A percentile compares a stretch with the other conserved stretches of the same genome.
phyloP scores from a whole-genome alignment of 2,329 filamentous ascomycete species.

The Penicillium janthinellum region DNA sequence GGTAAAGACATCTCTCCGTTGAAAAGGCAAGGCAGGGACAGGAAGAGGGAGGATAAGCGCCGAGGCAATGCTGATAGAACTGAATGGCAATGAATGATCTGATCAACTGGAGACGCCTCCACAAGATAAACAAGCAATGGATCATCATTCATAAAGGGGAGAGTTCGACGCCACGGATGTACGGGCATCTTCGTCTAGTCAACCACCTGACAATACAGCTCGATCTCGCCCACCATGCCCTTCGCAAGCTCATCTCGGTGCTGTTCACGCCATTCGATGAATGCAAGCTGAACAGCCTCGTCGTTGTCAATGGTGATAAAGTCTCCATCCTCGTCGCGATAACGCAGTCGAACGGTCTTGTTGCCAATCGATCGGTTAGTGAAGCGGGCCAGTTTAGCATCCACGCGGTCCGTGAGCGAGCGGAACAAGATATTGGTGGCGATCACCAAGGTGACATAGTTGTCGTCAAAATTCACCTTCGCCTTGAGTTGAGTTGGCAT shows the following conservation, averaged over 20 bases:
- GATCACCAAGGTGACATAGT: conserved; percentile 93
- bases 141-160: conserved; percentile 6
- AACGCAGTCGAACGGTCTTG: conserved; percentile 82
- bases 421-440: conserved; percentile 94
- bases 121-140: conserved; percentile 1
- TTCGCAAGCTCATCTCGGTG: conserved; percentile 61
- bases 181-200: conserved; percentile 27
- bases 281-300: conserved; percentile 94
- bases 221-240: conserved; percentile 83
- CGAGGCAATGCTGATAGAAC: conserved; percentile 22
- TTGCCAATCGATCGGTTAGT: conserved; percentile 81
- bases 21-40: conserved; percentile 12
- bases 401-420: conserved; percentile 90
- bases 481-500: conserved; percentile 84
- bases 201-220: conserved; percentile 73
- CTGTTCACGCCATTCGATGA: conserved; percentile 89
- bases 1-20: conserved; percentile 13
- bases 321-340: conserved; percentile 89
- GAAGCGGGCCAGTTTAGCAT: conserved; percentile 87
- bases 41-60: conserved; percentile 29
- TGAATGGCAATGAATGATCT: conserved; percentile 11
- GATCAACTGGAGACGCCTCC: background rate
- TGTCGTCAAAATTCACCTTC: conserved; percentile 88
- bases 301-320: conserved; percentile 92
- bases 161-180: background rate